Base-by-base conservation (phyloP, 169 alveolate species). In the Cystoisospora suis region DNA sequence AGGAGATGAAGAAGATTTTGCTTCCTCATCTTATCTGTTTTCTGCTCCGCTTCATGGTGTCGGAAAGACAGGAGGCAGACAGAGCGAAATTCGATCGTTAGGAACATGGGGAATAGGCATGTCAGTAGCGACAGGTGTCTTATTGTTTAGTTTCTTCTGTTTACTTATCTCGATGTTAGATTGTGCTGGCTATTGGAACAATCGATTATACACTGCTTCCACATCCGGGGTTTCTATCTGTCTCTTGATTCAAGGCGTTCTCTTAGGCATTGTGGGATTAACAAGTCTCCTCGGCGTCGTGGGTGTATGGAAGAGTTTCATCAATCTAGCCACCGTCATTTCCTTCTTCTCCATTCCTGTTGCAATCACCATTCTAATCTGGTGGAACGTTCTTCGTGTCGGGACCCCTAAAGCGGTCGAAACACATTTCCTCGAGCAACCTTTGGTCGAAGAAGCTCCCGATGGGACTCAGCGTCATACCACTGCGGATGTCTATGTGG, bases 61-160 rank as follows among this genome's bases (percentile, higher is more conserved):
- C 56, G 56, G 83, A 9, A n/a, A n/a, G n/a, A n/a, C n/a, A n/a
- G 36, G 86, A 34, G 40, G 15, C 32, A 77, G 61, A 3, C 34
- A 44, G 56, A n/a, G n/a, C n/a, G 53, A 86, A 40, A 86, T 86
- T 61, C 46, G 90, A 7, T 27, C 38, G 7, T 6, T 86, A 32
- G 90, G 90, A 20, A 86, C 40, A 6, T 86, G 90, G 90, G 59
- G 47, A n/a, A 72, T 59, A 15, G 90, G 90, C 34, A 40, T 86
- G 42, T 17, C 90, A n/a, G 45, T 86, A 38, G 90, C 53, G 27
- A 49, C 75, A 29, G 90, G 83, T 3, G 83, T 72, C 0, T 27
- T 45, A 12, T n/a, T 65, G 23, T 86, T 40, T n/a, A 86, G 90
- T 45, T 15, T 86, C 70, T 44, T 86, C 46, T 86, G 90, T 46